These are phyloP conservation scores for Camillea tinctor DNA, from an alignment of 2,329 filamentous ascomycete genomes.

Conservation along the genomic window DNA sequence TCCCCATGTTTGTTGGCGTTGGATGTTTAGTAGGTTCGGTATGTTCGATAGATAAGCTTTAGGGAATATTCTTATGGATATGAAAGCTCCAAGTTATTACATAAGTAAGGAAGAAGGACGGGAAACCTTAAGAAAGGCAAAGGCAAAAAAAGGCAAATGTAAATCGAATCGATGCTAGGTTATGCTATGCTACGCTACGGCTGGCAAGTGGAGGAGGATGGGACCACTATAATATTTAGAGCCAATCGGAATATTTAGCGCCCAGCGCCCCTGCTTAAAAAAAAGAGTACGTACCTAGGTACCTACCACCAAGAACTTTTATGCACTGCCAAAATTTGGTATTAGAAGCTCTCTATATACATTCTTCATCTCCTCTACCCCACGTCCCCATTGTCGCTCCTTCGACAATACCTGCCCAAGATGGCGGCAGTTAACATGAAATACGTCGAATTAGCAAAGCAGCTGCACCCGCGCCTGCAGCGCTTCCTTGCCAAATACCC, in stretches of 20 bases:
- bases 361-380: no score
- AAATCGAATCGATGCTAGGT: neutral
- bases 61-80: no score
- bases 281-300: no score
- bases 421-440: constrained; percentile 24
- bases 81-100: no score
- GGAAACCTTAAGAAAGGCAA: no score
- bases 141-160: neutral
- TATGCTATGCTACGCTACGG: neutral
- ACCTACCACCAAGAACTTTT: constrained; percentile 9
- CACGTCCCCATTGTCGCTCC: neutral
- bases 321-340: constrained; percentile 15
- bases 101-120: no score
- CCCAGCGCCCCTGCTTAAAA: neutral
- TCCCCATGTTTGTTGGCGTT: no score
- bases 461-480: constrained; percentile 73
- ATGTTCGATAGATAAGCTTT: no score
- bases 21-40: neutral
- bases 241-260: constrained; percentile 23
- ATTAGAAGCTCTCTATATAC: constrained; percentile 7
- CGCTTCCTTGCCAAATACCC: constrained; percentile 91
- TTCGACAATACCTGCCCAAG: neutral
- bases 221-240: neutral
- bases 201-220: neutral
- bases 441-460: constrained; percentile 61